Evolutionary conservation across 495 filamentous ascomycete species (phyloP), one percentile per base, ranked within the genome.

Genomic region (Penicillium fimorum): DNA sequence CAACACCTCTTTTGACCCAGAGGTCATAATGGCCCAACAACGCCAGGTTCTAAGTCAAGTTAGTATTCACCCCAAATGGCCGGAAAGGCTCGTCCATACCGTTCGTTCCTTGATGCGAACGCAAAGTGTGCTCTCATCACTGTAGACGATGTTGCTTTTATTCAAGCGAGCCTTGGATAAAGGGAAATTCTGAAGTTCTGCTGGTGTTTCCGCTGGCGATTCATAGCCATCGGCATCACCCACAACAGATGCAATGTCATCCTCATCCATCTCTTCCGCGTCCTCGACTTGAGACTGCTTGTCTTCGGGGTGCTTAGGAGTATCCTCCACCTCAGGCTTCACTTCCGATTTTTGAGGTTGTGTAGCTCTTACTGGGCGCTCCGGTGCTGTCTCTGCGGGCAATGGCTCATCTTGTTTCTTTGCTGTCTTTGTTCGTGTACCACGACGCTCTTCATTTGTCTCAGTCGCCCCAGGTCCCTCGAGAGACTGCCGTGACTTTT

Each of bases 1-100:
- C 72, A 38, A 85, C 80, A 25, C 86, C 84, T 50, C 84, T 78
- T 42, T 76, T 77, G 3, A 93, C 80, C 69, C 80, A 82, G 20
- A 96, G 56, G 48, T 89, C 87, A 72, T 87, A 96, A 56, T 85
- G 84, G 5, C 91, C 91, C 3, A 92, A 64, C 24, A 90, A 66
- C 10, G 86, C 81, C 30, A 92, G 62, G 20, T 82, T 86, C 85
- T 91, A 55, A 10, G 52, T 15, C 5, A 4, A 12, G 44, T 75
- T 37, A 75, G 67, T 53, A 50, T 38, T 43, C 18, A 35, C 20
- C 17, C 9, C 8, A 13, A n/a, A 20, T 3, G 4, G 2, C 2
- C 5, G 12, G 12, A 12, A 10, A 15, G 12, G 5, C 27, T 17
- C 5, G 6, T 22, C 43, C 71, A 41, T 70, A 77, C 75, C 70